Percentiles rank a stretch among this genome's conserved stretches.
Conservation (phyloP, 352 stramenopile genomes). For the Pythium guiyangense region DNA sequence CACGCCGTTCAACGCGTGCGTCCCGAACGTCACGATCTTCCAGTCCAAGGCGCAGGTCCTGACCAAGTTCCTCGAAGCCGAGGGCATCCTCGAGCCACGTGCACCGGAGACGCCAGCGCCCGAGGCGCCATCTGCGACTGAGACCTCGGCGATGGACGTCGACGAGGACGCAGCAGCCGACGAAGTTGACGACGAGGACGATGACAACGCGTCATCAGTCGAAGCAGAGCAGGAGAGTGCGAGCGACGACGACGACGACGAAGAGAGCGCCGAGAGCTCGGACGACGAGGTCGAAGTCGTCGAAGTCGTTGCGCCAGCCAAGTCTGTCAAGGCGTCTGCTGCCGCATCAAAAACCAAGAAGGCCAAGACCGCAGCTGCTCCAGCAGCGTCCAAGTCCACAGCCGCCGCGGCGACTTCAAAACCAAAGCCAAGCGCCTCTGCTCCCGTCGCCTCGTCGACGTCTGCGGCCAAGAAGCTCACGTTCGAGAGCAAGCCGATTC, state of each 20-base stretch:
- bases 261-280: slow-evolving; percentile 7
- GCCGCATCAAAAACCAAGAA: slow-evolving; percentile 2
- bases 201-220: slow-evolving; percentile 3
- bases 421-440: not conserved
- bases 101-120: slow-evolving; percentile 2
- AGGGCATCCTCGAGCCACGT: slow-evolving; percentile 10
- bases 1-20: slow-evolving; percentile 59
- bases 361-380: not conserved
- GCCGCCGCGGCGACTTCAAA: not conserved
- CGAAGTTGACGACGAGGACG: slow-evolving; percentile 1
- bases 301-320: not conserved
- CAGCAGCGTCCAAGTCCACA: not conserved
- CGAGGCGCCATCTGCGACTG: not conserved
- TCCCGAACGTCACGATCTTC: slow-evolving; percentile 77
- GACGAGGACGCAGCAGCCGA: slow-evolving; percentile 7
- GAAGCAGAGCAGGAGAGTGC: slow-evolving; percentile 6
- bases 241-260: slow-evolving; percentile 8
- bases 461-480: slow-evolving; percentile 14
- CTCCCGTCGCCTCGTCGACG: not conserved
- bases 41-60: slow-evolving; percentile 53
- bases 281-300: slow-evolving; percentile 6
- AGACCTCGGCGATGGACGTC: slow-evolving; percentile 12
- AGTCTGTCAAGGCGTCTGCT: not conserved
- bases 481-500: slow-evolving; percentile 22
- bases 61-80: slow-evolving; percentile 49